phyloP scores from a whole-genome alignment of 768 basidiomycete species.

The Hydnum rufescens region DNA sequence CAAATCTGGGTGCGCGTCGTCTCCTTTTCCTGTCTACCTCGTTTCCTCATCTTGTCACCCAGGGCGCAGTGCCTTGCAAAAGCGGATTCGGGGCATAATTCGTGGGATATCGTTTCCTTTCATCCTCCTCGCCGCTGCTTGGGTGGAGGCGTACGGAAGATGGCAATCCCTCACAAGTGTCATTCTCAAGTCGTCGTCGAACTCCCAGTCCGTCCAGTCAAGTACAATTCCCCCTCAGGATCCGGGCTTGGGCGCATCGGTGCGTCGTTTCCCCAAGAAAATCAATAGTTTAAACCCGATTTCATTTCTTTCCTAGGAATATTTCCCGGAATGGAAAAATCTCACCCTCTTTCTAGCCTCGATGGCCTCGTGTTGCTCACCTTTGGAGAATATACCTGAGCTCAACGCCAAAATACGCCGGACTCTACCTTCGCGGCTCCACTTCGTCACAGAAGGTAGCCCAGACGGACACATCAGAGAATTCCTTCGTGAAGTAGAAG shows the following conservation, averaged over 20 bases:
- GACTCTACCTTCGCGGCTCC: not conserved
- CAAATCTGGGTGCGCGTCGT: not conserved
- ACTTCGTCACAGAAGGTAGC: not conserved
- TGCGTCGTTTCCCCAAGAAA: no score
- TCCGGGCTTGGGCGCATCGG: no score
- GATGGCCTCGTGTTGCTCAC: not conserved
- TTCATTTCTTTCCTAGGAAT: no score
- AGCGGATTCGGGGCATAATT: constrained; percentile 52
- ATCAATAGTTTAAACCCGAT: no score
- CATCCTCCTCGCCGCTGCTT: constrained; percentile 53
- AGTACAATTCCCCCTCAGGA: no score
- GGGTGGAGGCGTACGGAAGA: constrained; percentile 65
- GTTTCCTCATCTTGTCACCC: no score
- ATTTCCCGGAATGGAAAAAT: constrained; percentile 54
- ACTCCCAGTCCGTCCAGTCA: no score
- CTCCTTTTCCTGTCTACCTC: no score
- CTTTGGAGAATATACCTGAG: not conserved
- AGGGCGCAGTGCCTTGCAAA: constrained; percentile 68
- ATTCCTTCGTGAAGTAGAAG: constrained; percentile 52
- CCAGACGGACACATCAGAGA: constrained; percentile 22
- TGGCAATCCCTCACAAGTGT: constrained; percentile 45
- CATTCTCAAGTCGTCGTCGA: not conserved
- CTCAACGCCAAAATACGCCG: not conserved
- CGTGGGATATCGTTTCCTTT: constrained; percentile 42
- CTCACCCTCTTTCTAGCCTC: constrained; percentile 50